Evolutionary conservation across 2,329 filamentous ascomycete genomes (phyloP).

Genomic region (Tolypocladium endophyticum): DNA sequence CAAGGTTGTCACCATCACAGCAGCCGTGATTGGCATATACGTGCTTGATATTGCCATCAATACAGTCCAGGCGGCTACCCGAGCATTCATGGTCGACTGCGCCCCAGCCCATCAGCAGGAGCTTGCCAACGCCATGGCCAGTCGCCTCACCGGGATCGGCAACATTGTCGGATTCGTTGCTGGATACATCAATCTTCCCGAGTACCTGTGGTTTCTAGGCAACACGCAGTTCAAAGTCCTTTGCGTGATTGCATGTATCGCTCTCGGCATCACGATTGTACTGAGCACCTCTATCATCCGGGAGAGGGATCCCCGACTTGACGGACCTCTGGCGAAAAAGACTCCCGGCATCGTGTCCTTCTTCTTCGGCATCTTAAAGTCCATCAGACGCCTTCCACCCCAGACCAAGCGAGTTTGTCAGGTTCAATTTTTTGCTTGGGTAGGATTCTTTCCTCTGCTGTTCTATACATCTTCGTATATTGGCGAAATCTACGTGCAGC

Average conservation of each 20-base stretch:
- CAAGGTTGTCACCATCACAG: conserved; percentile 57
- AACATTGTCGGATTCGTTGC: conserved; percentile 87
- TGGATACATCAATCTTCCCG: conserved; percentile 71
- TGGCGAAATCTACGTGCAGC: conserved; percentile 84
- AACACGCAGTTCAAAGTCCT: conserved; percentile 88
- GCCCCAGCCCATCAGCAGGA: conserved; percentile 90
- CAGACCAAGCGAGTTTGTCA: conserved; percentile 75
- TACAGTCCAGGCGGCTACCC: conserved; percentile 86
- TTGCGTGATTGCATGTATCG: conserved; percentile 71
- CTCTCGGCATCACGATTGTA: conserved; percentile 57
- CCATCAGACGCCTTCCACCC: conserved; percentile 67
- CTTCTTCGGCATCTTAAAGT: conserved; percentile 66
- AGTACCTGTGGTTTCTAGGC: conserved; percentile 67
- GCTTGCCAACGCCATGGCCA: conserved; percentile 88
- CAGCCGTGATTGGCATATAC: conserved; percentile 81
- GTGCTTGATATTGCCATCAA: conserved; percentile 92
- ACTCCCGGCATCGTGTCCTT: conserved; percentile 63
- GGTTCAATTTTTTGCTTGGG: conserved; percentile 80
- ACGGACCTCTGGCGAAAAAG: conserved; percentile 49
- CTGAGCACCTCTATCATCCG: conserved; percentile 60
- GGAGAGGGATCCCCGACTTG: conserved; percentile 71
- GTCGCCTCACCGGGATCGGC: conserved; percentile 72
- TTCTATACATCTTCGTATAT: conserved; percentile 95
- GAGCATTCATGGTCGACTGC: conserved; percentile 89
- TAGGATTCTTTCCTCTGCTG: conserved; percentile 90